phyloP scores from a whole-genome alignment of 106 monocot species.

The Allium fistulosum region DNA sequence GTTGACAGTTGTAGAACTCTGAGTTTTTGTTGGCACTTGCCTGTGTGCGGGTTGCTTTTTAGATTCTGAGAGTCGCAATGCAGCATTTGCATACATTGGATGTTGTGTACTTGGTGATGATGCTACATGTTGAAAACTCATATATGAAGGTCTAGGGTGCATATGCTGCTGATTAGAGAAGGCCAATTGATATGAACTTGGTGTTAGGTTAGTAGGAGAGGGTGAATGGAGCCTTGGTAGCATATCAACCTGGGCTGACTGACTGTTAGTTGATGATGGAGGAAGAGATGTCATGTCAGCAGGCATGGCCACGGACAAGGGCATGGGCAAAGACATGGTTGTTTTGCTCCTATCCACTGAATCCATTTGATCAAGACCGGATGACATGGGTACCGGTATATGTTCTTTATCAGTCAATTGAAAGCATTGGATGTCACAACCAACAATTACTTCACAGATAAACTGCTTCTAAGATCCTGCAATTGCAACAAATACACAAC shows the following conservation, averaged over 20 bases:
- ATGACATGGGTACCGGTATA: not conserved
- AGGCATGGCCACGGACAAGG: not conserved
- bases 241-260: conserved; percentile 28
- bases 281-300: conserved; percentile 14
- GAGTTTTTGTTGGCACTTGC: conserved; percentile 31
- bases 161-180: conserved; percentile 18
- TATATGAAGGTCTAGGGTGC: conserved; percentile 14
- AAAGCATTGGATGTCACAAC: too few relatives aligned
- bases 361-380: conserved; percentile 17
- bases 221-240: conserved; percentile 15
- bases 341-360: conserved; percentile 23
- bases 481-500: too few relatives aligned
- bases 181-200: conserved; percentile 19
- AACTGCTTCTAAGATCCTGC: too few relatives aligned
- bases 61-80: conserved; percentile 9
- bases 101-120: conserved; percentile 9
- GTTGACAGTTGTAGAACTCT: conserved; percentile 9
- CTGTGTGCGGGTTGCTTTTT: conserved; percentile 28
- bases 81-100: conserved; percentile 12
- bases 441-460: too few relatives aligned
- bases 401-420: not conserved
- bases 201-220: conserved; percentile 15
- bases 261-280: conserved; percentile 24
- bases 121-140: conserved; percentile 10
- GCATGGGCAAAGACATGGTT: not conserved